Evolutionary conservation across 2,329 filamentous ascomycete species (phyloP).

Genomic region (Hypoxylon sp.): DNA sequence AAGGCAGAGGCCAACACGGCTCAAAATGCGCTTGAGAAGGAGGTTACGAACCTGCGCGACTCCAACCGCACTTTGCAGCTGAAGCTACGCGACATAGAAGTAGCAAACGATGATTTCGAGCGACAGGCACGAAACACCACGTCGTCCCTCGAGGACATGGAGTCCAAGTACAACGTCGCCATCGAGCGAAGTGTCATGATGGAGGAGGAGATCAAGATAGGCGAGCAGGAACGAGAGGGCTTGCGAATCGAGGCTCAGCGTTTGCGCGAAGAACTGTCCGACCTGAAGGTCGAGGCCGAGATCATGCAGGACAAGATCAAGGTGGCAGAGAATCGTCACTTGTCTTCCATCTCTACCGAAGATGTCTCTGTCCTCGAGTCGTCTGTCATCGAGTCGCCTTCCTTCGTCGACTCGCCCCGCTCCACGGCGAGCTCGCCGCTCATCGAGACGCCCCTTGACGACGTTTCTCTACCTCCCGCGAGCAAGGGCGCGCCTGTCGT

Average conservation of each 20-base stretch:
- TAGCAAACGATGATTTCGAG: constrained; percentile 98
- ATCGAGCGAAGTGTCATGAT: constrained; percentile 93
- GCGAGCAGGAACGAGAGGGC: constrained; percentile 89
- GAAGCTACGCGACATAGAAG: constrained; percentile 90
- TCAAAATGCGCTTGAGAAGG: constrained; percentile 89
- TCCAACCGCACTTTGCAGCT: constrained; percentile 81
- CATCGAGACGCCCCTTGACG: constrained; percentile 82
- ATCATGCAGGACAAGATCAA: constrained; percentile 94
- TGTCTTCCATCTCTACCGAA: constrained; percentile 67
- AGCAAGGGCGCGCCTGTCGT: constrained; percentile 68
- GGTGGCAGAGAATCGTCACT: constrained; percentile 67
- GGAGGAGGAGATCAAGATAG: constrained; percentile 91
- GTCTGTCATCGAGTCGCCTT: constrained; percentile 77
- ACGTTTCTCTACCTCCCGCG: constrained; percentile 65
- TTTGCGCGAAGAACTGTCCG: constrained; percentile 87
- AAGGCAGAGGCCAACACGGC: constrained; percentile 86
- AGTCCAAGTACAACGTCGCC: constrained; percentile 94
- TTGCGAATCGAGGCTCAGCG: constrained; percentile 91
- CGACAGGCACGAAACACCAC: constrained; percentile 94
- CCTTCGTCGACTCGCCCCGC: constrained; percentile 78
- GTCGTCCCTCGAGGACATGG: constrained; percentile 93
- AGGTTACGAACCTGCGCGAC: constrained; percentile 91
- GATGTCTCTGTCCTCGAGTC: constrained; percentile 71
- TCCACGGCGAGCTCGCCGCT: constrained; percentile 93
- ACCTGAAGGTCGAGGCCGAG: constrained; percentile 93